A percentile compares a stretch with the other conserved stretches of the same genome.
Conservation (phyloP, 2,329 filamentous ascomycete species). For the Pseudocercospora fijiensis region DNA sequence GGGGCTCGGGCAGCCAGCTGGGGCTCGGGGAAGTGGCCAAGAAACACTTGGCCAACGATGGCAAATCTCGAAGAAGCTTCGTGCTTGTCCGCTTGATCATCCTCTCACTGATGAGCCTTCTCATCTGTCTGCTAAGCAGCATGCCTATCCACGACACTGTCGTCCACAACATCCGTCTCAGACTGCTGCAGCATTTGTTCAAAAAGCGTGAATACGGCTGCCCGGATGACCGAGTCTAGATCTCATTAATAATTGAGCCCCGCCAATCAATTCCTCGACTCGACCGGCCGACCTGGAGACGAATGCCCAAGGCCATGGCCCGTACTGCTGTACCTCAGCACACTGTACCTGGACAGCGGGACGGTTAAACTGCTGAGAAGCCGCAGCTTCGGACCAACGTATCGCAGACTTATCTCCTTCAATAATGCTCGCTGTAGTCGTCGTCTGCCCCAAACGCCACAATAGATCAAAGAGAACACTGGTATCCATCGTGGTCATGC, state of each 20-base stretch:
- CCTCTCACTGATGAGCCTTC: background rate
- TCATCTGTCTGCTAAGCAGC: background rate
- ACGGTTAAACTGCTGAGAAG: background rate
- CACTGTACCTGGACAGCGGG: background rate
- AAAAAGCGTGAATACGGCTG: background rate
- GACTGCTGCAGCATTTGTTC: background rate
- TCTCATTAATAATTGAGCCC: background rate
- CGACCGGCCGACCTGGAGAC: background rate
- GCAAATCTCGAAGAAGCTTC: background rate
- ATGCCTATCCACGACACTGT: background rate
- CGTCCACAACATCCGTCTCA: too few relatives aligned
- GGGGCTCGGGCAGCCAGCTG: too few relatives aligned
- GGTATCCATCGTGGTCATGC: conserved; percentile 8
- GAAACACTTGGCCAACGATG: too few relatives aligned
- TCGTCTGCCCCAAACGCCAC: background rate
- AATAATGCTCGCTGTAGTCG: background rate
- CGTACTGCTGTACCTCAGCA: background rate
- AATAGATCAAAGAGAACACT: background rate
- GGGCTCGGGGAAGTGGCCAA: too few relatives aligned
- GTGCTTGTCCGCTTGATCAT: background rate
- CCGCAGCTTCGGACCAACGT: background rate
- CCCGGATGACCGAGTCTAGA: background rate
- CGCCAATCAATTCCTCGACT: background rate
- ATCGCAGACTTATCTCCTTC: background rate
- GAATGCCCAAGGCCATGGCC: background rate